These are phyloP conservation scores for Aquilaria yunnanensis DNA, from an alignment of 345 rosid genomes.

Conservation along the genomic window DNA sequence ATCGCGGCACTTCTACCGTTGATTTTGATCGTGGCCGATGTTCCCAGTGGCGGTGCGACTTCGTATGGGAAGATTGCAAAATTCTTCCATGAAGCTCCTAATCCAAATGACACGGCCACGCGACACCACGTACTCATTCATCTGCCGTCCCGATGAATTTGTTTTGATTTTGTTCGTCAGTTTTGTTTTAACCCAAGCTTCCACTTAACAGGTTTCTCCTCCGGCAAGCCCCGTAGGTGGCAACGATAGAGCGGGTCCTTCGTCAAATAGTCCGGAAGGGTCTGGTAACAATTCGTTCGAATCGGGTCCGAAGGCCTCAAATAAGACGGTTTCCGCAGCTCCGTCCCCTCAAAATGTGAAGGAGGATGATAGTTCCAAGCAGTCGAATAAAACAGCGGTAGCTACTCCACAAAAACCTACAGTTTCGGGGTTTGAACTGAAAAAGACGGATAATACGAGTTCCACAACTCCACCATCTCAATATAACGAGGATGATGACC, in stretches of 20 bases:
- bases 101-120: constrained; percentile 12
- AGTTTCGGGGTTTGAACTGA: not conserved
- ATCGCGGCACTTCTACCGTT: constrained; percentile 28
- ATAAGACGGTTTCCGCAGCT: constrained; percentile 11
- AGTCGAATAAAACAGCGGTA: constrained; percentile 12
- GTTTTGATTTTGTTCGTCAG: constrained; percentile 14
- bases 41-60: constrained; percentile 28
- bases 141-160: not conserved
- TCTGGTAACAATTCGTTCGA: constrained; percentile 17
- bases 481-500: constrained; percentile 8
- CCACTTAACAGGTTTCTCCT: constrained; percentile 33
- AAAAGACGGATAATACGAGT: not conserved
- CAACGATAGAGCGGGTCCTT: constrained; percentile 13
- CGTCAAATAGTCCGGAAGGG: constrained; percentile 9
- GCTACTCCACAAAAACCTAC: constrained; percentile 2
- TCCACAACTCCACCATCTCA: constrained; percentile 7
- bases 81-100: constrained; percentile 24
- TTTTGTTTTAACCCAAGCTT: constrained; percentile 2
- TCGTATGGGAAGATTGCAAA: constrained; percentile 20
- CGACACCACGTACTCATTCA: constrained; percentile 28
- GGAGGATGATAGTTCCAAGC: constrained; percentile 11
- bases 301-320: constrained; percentile 19
- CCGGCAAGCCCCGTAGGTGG: constrained; percentile 20
- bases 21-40: constrained; percentile 32
- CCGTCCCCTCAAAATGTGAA: constrained; percentile 18